Conservation (phyloP, 1,284 basidiomycete species). For the Leccinum fuscescens region DNA sequence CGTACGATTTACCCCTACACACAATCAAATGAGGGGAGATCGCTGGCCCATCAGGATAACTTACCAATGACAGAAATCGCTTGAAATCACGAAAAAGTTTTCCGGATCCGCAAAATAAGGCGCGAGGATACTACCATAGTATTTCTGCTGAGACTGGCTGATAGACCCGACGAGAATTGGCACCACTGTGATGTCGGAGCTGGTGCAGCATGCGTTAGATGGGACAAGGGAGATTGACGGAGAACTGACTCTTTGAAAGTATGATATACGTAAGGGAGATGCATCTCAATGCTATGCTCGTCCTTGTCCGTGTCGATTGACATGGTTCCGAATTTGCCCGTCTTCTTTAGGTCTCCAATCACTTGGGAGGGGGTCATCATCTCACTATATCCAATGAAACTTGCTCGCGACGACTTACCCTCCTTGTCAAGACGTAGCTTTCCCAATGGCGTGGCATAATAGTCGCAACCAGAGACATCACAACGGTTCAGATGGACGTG, state of each 20-base stretch:
- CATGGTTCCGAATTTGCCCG: conserved; percentile 76
- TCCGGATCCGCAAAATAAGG: conserved; percentile 75
- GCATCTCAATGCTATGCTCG: conserved; percentile 98
- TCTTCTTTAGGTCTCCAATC: conserved; percentile 64
- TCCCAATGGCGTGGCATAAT: conserved; percentile 88
- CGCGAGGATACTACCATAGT: conserved; percentile 72
- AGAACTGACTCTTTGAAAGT: conserved; percentile 72
- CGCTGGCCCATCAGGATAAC: conserved; percentile 15
- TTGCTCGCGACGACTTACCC: conserved; percentile 50
- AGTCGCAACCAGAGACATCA: conserved; percentile 74
- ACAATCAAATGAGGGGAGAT: conserved; percentile 3
- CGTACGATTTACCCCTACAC: conserved; percentile 84
- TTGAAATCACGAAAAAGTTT: conserved; percentile 89
- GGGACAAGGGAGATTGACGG: not conserved
- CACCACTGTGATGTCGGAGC: conserved; percentile 76
- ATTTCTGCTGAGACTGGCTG: conserved; percentile 53
- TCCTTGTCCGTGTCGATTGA: conserved; percentile 75
- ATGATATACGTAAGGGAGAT: conserved; percentile 89
- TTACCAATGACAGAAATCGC: conserved; percentile 98
- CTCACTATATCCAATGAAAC: not conserved
- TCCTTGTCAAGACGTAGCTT: conserved; percentile 75
- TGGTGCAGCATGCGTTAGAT: conserved; percentile 31
- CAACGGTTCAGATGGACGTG: conserved; percentile 88
- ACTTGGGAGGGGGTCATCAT: conserved; percentile 42
- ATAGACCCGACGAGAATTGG: conserved; percentile 92